Percentiles rank a stretch among this genome's conserved stretches.
Conservation (phyloP, 2,329 filamentous ascomycete genomes). For the Beauveria caledonica region DNA sequence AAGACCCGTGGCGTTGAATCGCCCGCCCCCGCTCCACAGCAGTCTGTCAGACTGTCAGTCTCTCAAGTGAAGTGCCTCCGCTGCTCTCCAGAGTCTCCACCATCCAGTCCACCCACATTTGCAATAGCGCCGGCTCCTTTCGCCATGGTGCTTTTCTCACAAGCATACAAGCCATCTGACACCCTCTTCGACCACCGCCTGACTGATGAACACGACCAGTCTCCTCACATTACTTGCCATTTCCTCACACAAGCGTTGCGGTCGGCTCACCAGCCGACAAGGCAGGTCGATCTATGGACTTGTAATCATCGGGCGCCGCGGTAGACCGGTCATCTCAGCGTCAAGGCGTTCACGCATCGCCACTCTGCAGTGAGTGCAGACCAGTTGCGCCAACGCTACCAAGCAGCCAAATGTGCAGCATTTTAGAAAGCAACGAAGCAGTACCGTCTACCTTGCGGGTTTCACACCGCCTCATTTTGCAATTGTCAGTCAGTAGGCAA, state of each 20-base stretch:
- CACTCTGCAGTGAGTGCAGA: neutral
- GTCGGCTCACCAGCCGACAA: constrained; percentile 9
- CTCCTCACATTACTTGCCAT: neutral
- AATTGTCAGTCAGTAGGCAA: neutral
- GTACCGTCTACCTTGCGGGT: neutral
- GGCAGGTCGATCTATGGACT: constrained; percentile 6
- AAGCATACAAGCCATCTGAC: constrained; percentile 4
- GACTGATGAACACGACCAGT: constrained; percentile 3
- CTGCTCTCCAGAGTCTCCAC: neutral
- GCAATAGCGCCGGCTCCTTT: constrained; percentile 4
- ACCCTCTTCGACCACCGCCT: neutral
- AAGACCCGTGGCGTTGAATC: constrained; percentile 8
- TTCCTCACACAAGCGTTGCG: constrained; percentile 3
- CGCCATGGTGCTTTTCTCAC: neutral
- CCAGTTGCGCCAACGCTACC: neutral
- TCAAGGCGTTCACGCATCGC: neutral
- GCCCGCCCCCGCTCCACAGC: neutral
- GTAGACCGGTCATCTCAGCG: constrained; percentile 4
- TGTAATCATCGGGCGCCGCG: neutral
- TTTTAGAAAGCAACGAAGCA: neutral
- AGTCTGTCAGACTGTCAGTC: neutral
- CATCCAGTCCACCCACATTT: constrained; percentile 1
- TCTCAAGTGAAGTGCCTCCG: neutral
- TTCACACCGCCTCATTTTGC: neutral
- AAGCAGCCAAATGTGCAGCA: neutral